These are phyloP conservation scores for Sphaerulina vaccinii DNA, from an alignment of 2,329 filamentous ascomycete genomes.

Conservation along the genomic window DNA sequence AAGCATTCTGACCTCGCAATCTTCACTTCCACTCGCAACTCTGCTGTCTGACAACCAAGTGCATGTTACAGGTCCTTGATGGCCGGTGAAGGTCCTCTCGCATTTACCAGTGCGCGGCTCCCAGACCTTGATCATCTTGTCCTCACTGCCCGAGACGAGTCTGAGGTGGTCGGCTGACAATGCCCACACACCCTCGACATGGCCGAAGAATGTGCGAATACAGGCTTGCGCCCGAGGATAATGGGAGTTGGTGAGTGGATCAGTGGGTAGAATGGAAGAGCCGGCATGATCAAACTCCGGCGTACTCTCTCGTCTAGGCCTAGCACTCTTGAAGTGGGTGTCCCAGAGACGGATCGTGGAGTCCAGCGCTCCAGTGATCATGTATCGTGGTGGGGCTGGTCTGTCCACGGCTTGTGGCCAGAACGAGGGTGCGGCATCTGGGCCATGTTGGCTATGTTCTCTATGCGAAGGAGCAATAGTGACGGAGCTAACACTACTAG, in stretches of 20 bases:
- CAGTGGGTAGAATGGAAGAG: conserved; percentile 34
- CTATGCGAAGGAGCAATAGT: conserved; percentile 24
- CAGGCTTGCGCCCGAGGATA: conserved; percentile 54
- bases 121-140: conserved; percentile 95
- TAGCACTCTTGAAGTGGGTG: conserved; percentile 46
- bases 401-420: conserved; percentile 64
- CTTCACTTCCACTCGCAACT: conserved; percentile 89
- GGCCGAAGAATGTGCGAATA: conserved; percentile 90
- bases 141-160: conserved; percentile 85
- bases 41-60: conserved; percentile 85
- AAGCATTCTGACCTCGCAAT: conserved; percentile 77
- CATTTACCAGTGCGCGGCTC: conserved; percentile 88
- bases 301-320: conserved; percentile 14
- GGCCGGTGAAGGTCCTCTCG: conserved; percentile 87
- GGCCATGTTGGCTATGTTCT: conserved; percentile 11
- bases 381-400: conserved; percentile 79
- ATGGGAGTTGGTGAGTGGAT: conserved; percentile 38
- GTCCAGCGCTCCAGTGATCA: conserved; percentile 89
- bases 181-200: conserved; percentile 94
- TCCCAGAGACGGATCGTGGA: conserved; percentile 93
- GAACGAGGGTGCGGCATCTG: conserved; percentile 37
- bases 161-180: conserved; percentile 84
- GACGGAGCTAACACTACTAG: conserved; percentile 34
- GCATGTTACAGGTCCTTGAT: conserved; percentile 88
- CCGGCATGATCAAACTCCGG: conserved; percentile 15